Base-by-base conservation (phyloP, 2,329 filamentous ascomycete species). In the Clonostachys rosea region DNA sequence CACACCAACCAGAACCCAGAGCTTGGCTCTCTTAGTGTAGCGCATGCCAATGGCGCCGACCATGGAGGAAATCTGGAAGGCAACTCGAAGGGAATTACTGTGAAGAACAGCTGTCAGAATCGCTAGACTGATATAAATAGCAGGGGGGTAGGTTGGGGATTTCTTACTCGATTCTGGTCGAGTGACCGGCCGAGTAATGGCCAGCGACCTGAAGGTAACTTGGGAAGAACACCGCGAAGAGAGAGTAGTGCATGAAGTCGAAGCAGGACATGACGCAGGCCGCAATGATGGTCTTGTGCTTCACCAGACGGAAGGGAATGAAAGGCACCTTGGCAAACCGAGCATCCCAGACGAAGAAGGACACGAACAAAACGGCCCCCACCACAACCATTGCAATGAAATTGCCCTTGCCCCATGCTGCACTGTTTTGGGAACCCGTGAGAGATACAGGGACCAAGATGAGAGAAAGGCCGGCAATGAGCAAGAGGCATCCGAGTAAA, bases 141-240 rank as follows among this genome's bases (percentile, higher is more conserved):
- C n/a, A n/a, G 34, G 18, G 8, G 8, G 11, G 20, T 11, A 16
- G 13, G 13, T 16, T 7, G 8, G 13, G 9, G 6, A 40, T 9
- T 12, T 46, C 58, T 49, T 55, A 64, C 61, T 65, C 62, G 8
- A 64, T 69, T 12, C 67, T 65, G 5, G 64, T 68, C 0, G 67
- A 61, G 7, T 62, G 56, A 1, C 62, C 67, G 1, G 67, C 56
- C 4, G 56, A 59, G 17, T 64, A 69, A 6, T 59, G 57, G 1
- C 61, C 65, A 13, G 64, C 66, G 3, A 70, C 65, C 43, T 68
- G 65, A 0, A 70, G 60, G 40, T 67, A 70, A 40, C 67, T 70
- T 0, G 66, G 64, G 42, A 69, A 69, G 51, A 70, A 69, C 2
- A 67, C 56, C 1, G 64, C 63, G 46, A 69, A 70, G 33, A 64